phyloP scores from a whole-genome alignment of 352 stramenopile species.

The Phytophthora multivora region DNA sequence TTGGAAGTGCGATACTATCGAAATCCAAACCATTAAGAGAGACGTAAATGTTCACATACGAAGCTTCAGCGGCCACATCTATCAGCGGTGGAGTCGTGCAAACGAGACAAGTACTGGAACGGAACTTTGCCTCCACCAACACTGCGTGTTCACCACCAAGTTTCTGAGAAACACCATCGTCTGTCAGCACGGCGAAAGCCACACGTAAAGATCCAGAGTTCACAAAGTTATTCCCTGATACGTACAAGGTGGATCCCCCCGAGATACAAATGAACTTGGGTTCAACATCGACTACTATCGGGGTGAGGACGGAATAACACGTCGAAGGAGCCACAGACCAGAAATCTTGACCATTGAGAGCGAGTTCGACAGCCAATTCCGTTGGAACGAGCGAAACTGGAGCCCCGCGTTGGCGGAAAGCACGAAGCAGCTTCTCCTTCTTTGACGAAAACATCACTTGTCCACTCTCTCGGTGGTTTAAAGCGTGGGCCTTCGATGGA shows the following conservation, averaged over 20 bases:
- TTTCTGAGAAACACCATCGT: constrained; percentile 1
- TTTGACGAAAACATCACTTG: constrained; percentile 18
- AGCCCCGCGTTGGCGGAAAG: constrained; percentile 44
- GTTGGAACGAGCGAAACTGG: constrained; percentile 43
- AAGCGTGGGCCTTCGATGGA: neutral
- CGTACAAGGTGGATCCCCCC: constrained; percentile 41
- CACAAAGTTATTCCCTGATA: constrained; percentile 63
- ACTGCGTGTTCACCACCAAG: constrained; percentile 19
- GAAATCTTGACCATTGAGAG: constrained; percentile 73
- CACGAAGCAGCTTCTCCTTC: constrained; percentile 57
- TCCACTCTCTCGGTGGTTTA: constrained; percentile 15
- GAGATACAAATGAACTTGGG: constrained; percentile 48
- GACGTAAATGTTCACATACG: constrained; percentile 46
- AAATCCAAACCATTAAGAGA: constrained; percentile 67
- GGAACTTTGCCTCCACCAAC: constrained; percentile 60
- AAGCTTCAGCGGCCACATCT: constrained; percentile 19
- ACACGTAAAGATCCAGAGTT: constrained; percentile 46
- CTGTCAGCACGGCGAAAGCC: constrained; percentile 45
- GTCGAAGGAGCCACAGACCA: constrained; percentile 48
- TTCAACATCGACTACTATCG: constrained; percentile 44
- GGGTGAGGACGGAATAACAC: constrained; percentile 43
- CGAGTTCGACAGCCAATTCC: constrained; percentile 58
- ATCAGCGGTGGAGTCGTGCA: constrained; percentile 49
- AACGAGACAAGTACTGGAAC: constrained; percentile 46
- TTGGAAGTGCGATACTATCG: constrained; percentile 60